phyloP scores from a whole-genome alignment of 208 protist genomes.

The Wallacemonas sp. region DNA sequence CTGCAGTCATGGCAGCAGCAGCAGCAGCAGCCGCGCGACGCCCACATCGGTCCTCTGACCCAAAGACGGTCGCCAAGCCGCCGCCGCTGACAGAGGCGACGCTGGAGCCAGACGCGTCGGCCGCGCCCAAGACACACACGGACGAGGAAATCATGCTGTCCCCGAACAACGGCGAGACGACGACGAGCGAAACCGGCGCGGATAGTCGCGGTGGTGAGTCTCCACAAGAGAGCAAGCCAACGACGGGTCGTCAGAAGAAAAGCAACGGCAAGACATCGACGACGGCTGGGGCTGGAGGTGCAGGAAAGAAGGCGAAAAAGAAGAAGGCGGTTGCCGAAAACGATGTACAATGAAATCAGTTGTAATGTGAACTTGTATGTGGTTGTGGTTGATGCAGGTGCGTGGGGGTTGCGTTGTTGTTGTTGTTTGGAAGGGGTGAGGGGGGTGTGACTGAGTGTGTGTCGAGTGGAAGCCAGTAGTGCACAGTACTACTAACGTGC shows the following conservation, averaged over 20 bases:
- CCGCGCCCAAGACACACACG: neutral
- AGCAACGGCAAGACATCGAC: neutral
- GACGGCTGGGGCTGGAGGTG: neutral
- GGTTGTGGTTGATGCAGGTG: neutral
- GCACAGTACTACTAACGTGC: too few relatives aligned
- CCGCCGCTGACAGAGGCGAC: too few relatives aligned
- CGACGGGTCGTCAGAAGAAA: neutral
- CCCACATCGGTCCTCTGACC: too few relatives aligned
- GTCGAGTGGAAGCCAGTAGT: too few relatives aligned
- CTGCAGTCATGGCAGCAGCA: neutral
- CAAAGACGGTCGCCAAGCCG: too few relatives aligned
- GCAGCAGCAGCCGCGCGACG: too few relatives aligned
- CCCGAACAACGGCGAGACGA: constrained; percentile 7
- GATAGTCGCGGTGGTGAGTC: neutral
- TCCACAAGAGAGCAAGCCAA: neutral
- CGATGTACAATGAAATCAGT: constrained; percentile 1
- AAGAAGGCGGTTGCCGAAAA: constrained; percentile 1
- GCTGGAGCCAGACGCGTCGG: too few relatives aligned
- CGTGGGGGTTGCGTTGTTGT: too few relatives aligned
- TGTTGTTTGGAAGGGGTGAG: too few relatives aligned
- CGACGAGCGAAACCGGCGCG: neutral
- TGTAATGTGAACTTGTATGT: constrained; percentile 10
- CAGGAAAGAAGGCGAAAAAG: constrained; percentile 2
- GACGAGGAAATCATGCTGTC: constrained; percentile 5
- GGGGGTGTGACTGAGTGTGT: too few relatives aligned